Evolutionary conservation across 2,329 filamentous ascomycete genomes (phyloP).

Genomic region (Alternaria conjuncta): DNA sequence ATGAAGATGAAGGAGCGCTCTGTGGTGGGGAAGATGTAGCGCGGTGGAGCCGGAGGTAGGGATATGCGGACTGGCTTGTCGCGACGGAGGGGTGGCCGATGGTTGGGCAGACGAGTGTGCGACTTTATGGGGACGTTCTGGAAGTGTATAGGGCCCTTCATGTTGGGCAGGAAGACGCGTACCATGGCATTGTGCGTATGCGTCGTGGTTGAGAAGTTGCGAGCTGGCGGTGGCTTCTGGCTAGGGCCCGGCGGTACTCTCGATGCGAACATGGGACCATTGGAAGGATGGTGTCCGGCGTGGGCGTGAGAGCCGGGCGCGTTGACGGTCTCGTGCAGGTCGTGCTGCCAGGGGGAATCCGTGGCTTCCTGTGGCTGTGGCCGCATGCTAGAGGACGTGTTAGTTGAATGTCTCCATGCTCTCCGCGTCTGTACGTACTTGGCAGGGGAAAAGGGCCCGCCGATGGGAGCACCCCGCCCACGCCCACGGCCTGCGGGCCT

Average conservation of each 20-base stretch:
- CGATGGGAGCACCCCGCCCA: constrained; percentile 60
- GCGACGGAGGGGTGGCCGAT: constrained; percentile 88
- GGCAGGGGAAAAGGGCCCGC: constrained; percentile 61
- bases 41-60: constrained; percentile 76
- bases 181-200: constrained; percentile 85
- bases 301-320: constrained; percentile 44
- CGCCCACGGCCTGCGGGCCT: constrained; percentile 70
- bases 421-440: constrained; percentile 59
- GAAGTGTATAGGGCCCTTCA: constrained; percentile 74
- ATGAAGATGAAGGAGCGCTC: constrained; percentile 99
- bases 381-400: constrained; percentile 47
- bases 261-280: constrained; percentile 28
- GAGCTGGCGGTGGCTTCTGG: constrained; percentile 44
- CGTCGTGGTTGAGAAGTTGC: constrained; percentile 77
- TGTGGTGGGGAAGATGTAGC: constrained; percentile 88
- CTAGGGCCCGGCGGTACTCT: constrained; percentile 27
- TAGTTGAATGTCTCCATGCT: constrained; percentile 24
- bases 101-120: constrained; percentile 92
- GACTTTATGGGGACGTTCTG: constrained; percentile 82
- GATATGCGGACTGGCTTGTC: constrained; percentile 97
- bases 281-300: constrained; percentile 25
- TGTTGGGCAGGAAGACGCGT: constrained; percentile 77
- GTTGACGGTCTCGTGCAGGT: constrained; percentile 79
- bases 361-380: constrained; percentile 59
- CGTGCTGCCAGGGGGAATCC: constrained; percentile 86